A percentile compares a stretch with the other conserved stretches of the same genome.
Evolutionary conservation across 2,329 filamentous ascomycete genomes (phyloP).

Genomic region (Hypoxylon sp.): DNA sequence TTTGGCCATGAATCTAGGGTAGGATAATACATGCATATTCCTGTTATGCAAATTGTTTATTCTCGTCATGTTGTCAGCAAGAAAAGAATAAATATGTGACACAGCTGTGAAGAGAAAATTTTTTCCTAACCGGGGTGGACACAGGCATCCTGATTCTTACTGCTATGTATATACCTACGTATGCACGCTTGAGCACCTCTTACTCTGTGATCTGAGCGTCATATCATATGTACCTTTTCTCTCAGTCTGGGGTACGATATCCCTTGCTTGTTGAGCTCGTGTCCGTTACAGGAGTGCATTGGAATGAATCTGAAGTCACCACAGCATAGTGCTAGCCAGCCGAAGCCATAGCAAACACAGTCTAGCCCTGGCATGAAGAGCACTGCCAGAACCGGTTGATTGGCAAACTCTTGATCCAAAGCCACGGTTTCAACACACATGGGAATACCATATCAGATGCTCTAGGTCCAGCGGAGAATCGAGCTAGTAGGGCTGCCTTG

Average conservation of each 20-base stretch:
- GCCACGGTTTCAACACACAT: conserved; percentile 14
- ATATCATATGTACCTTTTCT: conserved; percentile 14
- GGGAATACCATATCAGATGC: too few species aligned
- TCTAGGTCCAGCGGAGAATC: too few species aligned
- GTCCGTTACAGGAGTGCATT: conserved; percentile 7
- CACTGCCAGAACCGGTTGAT: not conserved
- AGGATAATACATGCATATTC: too few species aligned
- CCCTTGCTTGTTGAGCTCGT: conserved; percentile 16
- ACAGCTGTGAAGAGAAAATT: conserved; percentile 6
- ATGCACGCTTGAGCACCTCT: too few species aligned
- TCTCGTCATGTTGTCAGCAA: not conserved
- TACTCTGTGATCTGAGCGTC: conserved; percentile 12
- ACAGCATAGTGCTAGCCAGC: conserved; percentile 15
- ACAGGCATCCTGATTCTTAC: conserved; percentile 8
- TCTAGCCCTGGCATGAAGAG: conserved; percentile 29
- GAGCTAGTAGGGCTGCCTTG: conserved; percentile 4
- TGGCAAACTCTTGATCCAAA: conserved; percentile 8
- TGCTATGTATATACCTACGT: conserved; percentile 18
- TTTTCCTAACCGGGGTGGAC: conserved; percentile 16
- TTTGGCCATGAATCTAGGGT: too few species aligned
- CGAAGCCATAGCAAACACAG: conserved; percentile 30
- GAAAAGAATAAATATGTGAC: conserved; percentile 8
- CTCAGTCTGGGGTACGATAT: conserved; percentile 11
- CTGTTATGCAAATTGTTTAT: not conserved
- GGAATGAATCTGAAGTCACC: conserved; percentile 30